Evolutionary conservation across 164 flowering plant genomes (phyloP), one percentile per base, ranked within the genome.

Genomic region (Paratinospora sagittata): DNA sequence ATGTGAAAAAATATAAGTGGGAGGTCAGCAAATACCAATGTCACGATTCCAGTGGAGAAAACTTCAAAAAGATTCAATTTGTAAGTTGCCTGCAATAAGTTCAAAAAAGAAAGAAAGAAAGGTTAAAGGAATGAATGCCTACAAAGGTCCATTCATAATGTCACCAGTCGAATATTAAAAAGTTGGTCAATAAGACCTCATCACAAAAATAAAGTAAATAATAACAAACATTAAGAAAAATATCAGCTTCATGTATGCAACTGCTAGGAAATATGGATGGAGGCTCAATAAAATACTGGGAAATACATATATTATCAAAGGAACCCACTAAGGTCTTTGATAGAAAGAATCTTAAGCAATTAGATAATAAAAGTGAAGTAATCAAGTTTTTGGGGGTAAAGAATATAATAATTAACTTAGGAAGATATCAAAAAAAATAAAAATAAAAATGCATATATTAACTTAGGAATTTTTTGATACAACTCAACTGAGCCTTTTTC

Each of bases 71-170:
- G 63, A 14, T 30, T 75, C 62, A 66, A 73, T 45, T 69, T 39
- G 41, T 72, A 37, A 3, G 76, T 55, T 34, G 60, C 81, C 81
- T 78, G 71, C 74, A 72, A 27, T 52, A 73, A 52, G 58, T 52
- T 52, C 58, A 52, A 16, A 16, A 13, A 52, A 52, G 16, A 52
- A 52, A 52, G 6, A 39, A 39, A 39, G 43, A n/a, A n/a, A n/a
- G n/a, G n/a, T 39, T 39, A 39, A 39, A 1, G 43, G 10, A 52
- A 1, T 52, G 19, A 16, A 52, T 16, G n/a, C 58, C 19, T 16
- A 19, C n/a, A 52, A 52, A 16, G 19, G 19, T 52, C 58, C 55
- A 49, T 49, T 49, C 12, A 49, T 49, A 49, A 49, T 17, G 55
- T 49, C 3, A 49, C 55, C 55, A 17, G 16, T 13, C 0, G 55